Evolutionary conservation across 495 filamentous ascomycete species (phyloP), one percentile per base, ranked within the genome.

Genomic region (Amorphotheca resinae): DNA sequence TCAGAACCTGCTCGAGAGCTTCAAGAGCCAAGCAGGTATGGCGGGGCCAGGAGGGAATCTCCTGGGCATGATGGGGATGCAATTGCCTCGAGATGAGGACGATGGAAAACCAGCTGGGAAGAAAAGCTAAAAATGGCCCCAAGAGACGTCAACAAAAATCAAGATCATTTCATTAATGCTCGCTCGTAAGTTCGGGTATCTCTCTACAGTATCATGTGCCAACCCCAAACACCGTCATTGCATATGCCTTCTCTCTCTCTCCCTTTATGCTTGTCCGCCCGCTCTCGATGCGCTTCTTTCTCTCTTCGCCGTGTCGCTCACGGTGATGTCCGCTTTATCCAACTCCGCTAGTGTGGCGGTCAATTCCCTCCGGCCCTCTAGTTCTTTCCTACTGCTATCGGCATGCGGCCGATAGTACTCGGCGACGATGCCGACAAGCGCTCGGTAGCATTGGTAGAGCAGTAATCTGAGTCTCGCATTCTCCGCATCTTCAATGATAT

Each of bases 1-100:
- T 26, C 86, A 84, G 57, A 95, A 95, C 55, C 60, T 95, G 17
- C 64, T 95, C n/a, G 83, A 94, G 62, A 84, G 81, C 54, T 85
- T 96, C 55, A 91, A 93, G 51, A 77, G 79, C 21, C 88, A 95
- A 57, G 84, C 65, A 4, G 89, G 89, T 28, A 71, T 81, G 62
- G 66, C 87, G 9, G 89, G 89, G 0, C 89, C 89, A 1, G 80
- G 79, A 3, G 80, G 88, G 1, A 95, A 93, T 58, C 59, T 96
- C 44, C 67, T 96, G 50, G 79, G 77, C 3, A 71, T 87, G 68
- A 79, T 95, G 84, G 84, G 85, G 21, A 64, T 95, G 49, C 64
- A 70, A 25, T 63, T 94, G 46, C 88, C 88, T 0, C 68, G 82
- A 46, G 84, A 93, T 55, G 87, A 93, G 41, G 74, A 64, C 20